Conservation (phyloP, 2,329 filamentous ascomycete genomes). For the Diaporthe sp. region DNA sequence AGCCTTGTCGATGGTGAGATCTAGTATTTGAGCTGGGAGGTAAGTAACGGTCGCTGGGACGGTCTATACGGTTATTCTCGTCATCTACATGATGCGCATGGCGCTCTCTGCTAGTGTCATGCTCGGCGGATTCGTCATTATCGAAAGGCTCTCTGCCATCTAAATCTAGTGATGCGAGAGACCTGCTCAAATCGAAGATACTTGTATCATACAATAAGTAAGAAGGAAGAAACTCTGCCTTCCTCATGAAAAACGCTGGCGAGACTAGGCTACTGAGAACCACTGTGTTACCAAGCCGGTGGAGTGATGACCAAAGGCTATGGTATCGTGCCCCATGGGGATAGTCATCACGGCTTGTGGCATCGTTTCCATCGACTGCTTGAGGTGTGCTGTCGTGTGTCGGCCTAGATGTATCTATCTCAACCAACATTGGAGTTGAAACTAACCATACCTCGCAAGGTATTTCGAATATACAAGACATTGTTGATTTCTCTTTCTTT, state of each 20-base stretch:
- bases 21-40: slow-evolving; percentile 3
- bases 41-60: not conserved
- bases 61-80: not conserved
- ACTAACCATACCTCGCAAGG: not conserved
- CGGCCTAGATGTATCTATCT: not conserved
- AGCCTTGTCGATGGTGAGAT: not conserved
- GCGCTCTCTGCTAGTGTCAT: not conserved
- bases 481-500: not conserved
- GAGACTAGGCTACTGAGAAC: not conserved
- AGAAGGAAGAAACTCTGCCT: not conserved
- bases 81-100: not conserved
- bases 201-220: not conserved
- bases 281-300: not conserved
- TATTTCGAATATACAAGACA: not conserved
- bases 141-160: not conserved
- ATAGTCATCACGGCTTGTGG: not conserved
- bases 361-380: not conserved
- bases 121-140: not conserved
- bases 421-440: not conserved
- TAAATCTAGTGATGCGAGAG: not conserved
- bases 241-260: not conserved
- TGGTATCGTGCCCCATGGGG: not conserved
- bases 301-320: not conserved
- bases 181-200: not conserved
- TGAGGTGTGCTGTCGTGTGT: not conserved